Base-by-base conservation (phyloP, 208 protist genomes). In the Leishmania braziliensis region DNA sequence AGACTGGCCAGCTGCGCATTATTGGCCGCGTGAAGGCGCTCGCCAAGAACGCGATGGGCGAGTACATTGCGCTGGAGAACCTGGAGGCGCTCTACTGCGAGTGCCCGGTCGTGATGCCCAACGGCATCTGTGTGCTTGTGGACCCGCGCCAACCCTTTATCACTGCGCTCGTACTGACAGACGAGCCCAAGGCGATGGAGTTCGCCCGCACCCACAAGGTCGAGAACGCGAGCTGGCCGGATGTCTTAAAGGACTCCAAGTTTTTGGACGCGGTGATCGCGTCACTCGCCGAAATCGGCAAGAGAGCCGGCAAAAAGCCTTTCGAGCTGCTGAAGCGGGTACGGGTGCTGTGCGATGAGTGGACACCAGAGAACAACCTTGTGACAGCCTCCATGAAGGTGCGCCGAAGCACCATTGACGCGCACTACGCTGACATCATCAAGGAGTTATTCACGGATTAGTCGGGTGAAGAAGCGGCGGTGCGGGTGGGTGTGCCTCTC, bases 21-120 rank as follows among this genome's bases (percentile, higher is more conserved):
- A 88, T 98, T 56, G 95, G 94, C 76, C 91, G 96, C 73, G 88
- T 94, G 43, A 98, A 98, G 89, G 93, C 94, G 36, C 85, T 98
- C 60, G 93, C 94, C 12, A 98, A 98, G 85, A 93, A 96, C 72
- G 81, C 80, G 2, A 78, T 93, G 18, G 96, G 96, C 60, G 96
- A 98, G 86, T 98, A 98, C 85, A 95, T 98, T 66, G 92, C 94
- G 12, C 68, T 97, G 39, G 94, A 98, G 81, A 88, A 36, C 51
- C 73, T 98, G 53, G 91, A 96, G 86, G 84, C 91, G 10, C 77
- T 96, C 29, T 96, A 96, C 85, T 85, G 82, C 75, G 71, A 78
- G 80, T 81, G 93, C 85, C 80, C 88, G 48, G 66, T 96, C 43
- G 77, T 78, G 46, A 77, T 77, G 16, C 89, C 91, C 12, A 94